These are phyloP conservation scores for Royoungia palumana DNA, from an alignment of 768 basidiomycete genomes.

Conservation along the genomic window DNA sequence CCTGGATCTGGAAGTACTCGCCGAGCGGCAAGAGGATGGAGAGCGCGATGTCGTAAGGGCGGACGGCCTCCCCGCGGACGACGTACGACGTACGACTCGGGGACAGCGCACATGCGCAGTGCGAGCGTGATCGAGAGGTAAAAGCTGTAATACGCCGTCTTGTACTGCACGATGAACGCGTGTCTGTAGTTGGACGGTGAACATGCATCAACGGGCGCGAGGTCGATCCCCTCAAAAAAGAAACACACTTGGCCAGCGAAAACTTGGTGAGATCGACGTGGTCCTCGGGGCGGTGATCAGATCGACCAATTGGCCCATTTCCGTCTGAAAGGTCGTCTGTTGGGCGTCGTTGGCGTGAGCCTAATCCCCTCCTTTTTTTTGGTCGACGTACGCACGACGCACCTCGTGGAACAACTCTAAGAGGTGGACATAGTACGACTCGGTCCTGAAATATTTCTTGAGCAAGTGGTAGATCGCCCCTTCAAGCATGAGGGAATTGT, in stretches of 20 bases:
- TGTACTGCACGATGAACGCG: slow-evolving; percentile 91
- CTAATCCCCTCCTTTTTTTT: too few species aligned
- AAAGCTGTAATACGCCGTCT: slow-evolving; percentile 98
- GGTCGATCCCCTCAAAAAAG: slow-evolving; percentile 28
- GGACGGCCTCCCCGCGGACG: slow-evolving; percentile 38
- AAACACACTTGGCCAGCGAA: slow-evolving; percentile 64
- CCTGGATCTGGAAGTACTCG: slow-evolving; percentile 98
- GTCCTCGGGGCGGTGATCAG: slow-evolving; percentile 92
- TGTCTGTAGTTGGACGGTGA: slow-evolving; percentile 50
- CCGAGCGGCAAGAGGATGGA: slow-evolving; percentile 88
- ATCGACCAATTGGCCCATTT: slow-evolving; percentile 95
- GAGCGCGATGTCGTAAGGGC: slow-evolving; percentile 69
- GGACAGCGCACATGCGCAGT: slow-evolving; percentile 72
- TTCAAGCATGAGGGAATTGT: slow-evolving; percentile 96
- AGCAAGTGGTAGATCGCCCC: slow-evolving; percentile 89
- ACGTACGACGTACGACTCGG: slow-evolving; percentile 46
- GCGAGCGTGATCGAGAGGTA: slow-evolving; percentile 97
- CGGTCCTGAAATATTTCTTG: slow-evolving; percentile 78
- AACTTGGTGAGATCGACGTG: slow-evolving; percentile 84
- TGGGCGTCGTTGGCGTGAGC: too few species aligned
- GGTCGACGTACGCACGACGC: slow-evolving; percentile 14
- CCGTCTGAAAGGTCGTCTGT: slow-evolving; percentile 79
- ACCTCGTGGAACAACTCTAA: slow-evolving; percentile 91
- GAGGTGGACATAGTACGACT: slow-evolving; percentile 83
- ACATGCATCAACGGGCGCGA: neutral